Base-by-base conservation (phyloP, 371 early-diverging fungal genomes). In the Batrachochytrium dendrobatidis region DNA sequence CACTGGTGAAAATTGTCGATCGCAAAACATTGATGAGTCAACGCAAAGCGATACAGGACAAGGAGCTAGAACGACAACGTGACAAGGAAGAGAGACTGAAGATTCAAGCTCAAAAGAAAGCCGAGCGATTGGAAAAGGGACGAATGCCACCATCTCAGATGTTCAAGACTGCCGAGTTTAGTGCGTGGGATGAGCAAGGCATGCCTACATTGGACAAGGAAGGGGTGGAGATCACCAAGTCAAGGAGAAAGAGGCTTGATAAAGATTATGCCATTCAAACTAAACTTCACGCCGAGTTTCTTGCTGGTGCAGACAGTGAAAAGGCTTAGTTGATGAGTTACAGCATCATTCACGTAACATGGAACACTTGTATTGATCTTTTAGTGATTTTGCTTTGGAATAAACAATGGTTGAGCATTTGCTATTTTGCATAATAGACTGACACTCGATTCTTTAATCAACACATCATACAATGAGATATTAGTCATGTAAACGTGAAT, bases 1-100 rank as follows among this genome's bases (percentile, higher is more conserved):
- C 96, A 0, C 75, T 95, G 60, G 88, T 95, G 64, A 97, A 95
- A 71, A 70, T 95, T 46, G 86, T 89, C 10, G 86, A 89, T 58
- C 81, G 82, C 10, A 90, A 87, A 59, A 83, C 83, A 62, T 54
- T 84, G 56, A 80, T 65, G 71, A 83, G 53, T 71, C 87, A 74
- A 76, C 79, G 68, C 67, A 90, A 68, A 77, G 71, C 75, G 49
- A 83, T 78, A 65, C 35, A 1, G 10, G 35, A 60, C 52, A 33
- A 34, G 29, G 58, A 67, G 49, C 31, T 25, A 22, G 48, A 46
- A 32, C 61, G 62, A 39, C 75, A 79, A 56, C 76, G 76, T 2
- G 85, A 88, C 49, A 73, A 71, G 29, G 85, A 87, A 39, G 65
- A 53, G 25, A 60, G 66, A 28, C 29, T 55, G 49, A 81, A 75